Evolutionary conservation across 140 eudicot genomes (phyloP).

Genomic region (Bidens hawaiensis): DNA sequence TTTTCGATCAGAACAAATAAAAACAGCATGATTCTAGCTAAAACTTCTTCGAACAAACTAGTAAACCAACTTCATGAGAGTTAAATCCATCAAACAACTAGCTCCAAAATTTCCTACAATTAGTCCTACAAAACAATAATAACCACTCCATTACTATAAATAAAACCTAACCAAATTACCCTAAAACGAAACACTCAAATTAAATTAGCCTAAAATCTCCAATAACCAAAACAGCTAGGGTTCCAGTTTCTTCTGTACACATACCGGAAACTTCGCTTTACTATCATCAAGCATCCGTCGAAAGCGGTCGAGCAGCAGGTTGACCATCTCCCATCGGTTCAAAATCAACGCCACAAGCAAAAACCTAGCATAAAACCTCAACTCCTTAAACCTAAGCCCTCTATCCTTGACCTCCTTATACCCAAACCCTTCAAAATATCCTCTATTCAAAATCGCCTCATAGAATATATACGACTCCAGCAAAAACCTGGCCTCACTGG

Average conservation of each 20-base stretch:
- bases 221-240: too few relatives aligned
- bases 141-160: neutral
- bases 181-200: neutral
- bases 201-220: too few relatives aligned
- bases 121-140: too few relatives aligned
- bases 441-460: constrained; percentile 66
- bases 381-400: constrained; percentile 85
- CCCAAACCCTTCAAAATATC: constrained; percentile 54
- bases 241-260: too few relatives aligned
- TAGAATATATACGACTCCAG: constrained; percentile 80
- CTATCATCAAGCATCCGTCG: constrained; percentile 63
- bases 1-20: neutral
- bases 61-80: neutral
- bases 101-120: too few relatives aligned
- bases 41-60: neutral
- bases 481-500: constrained; percentile 77
- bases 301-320: constrained; percentile 55
- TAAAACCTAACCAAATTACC: neutral
- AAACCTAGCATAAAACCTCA: constrained; percentile 95
- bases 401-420: constrained; percentile 43
- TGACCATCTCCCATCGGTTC: constrained; percentile 70
- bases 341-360: constrained; percentile 75
- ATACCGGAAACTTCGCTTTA: constrained; percentile 65
- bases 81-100: neutral
- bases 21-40: neutral